These are phyloP conservation scores for Xylaria acuta DNA, from an alignment of 495 filamentous ascomycete genomes.

Conservation along the genomic window DNA sequence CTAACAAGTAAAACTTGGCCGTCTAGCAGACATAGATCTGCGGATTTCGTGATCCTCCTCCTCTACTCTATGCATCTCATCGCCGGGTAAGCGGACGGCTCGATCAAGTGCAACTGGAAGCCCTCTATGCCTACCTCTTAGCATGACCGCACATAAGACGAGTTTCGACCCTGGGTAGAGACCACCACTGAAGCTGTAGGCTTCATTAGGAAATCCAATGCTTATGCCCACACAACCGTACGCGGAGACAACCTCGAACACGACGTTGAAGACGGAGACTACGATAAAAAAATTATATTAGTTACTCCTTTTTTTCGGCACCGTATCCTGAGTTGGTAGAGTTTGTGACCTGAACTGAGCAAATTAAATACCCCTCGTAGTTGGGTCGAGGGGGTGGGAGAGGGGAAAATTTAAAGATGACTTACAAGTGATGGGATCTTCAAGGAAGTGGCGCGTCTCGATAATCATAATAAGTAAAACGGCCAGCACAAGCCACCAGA, in stretches of 20 bases:
- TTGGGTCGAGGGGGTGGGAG: background rate
- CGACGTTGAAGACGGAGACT: conserved; percentile 77
- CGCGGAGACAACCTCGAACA: conserved; percentile 83
- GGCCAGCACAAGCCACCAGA: conserved; percentile 84
- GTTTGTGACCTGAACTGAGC: background rate
- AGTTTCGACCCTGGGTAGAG: conserved; percentile 78
- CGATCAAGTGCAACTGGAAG: conserved; percentile 82
- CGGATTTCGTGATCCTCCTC: conserved; percentile 51
- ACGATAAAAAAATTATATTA: background rate
- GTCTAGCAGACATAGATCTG: conserved; percentile 44
- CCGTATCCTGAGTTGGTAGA: background rate
- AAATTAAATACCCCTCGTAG: background rate
- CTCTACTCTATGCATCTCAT: conserved; percentile 54
- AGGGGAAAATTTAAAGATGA: background rate
- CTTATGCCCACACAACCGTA: conserved; percentile 88
- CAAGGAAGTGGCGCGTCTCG: conserved; percentile 69
- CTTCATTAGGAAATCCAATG: conserved; percentile 69
- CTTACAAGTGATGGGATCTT: conserved; percentile 67
- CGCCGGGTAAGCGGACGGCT: conserved; percentile 74
- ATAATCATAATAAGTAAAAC: conserved; percentile 76
- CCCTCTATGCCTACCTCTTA: conserved; percentile 79
- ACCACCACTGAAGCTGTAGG: conserved; percentile 74
- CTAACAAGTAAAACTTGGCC: conserved; percentile 32
- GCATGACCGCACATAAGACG: conserved; percentile 77
- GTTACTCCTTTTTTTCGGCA: background rate